These are phyloP conservation scores for Taphrina confusa DNA, from an alignment of 1,139 yeast genomes.

Conservation along the genomic window DNA sequence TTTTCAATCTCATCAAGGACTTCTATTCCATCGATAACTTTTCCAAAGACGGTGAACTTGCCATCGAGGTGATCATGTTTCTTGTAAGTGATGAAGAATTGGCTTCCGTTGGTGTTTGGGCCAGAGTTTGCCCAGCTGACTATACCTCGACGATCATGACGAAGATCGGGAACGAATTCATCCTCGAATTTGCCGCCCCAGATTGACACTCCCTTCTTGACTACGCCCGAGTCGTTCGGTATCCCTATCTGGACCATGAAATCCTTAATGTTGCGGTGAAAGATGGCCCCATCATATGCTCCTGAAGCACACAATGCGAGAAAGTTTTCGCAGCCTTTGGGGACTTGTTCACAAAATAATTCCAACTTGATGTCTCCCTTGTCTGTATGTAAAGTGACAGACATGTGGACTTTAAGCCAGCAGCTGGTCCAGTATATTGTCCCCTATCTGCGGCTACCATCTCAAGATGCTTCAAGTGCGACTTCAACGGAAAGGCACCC, in stretches of 20 bases:
- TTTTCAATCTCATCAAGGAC: conserved; percentile 50
- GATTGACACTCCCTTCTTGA: conserved; percentile 56
- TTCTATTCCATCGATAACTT: conserved; percentile 49
- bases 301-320: conserved; percentile 56
- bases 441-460: too few relatives aligned
- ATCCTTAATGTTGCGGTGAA: conserved; percentile 52
- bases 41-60: conserved; percentile 61
- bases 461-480: too few relatives aligned
- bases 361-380: conserved; percentile 51
- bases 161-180: conserved; percentile 51
- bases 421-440: too few relatives aligned
- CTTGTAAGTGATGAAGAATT: conserved; percentile 51
- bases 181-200: conserved; percentile 58
- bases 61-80: conserved; percentile 55
- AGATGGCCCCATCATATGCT: conserved; percentile 49
- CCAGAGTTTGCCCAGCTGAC: conserved; percentile 54
- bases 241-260: conserved; percentile 38
- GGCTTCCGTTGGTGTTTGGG: conserved; percentile 52
- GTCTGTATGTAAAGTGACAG: conserved; percentile 47
- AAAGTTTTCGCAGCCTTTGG: conserved; percentile 51
- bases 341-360: conserved; percentile 50
- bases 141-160: conserved; percentile 51
- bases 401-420: too few relatives aligned
- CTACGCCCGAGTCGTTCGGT: conserved; percentile 48
- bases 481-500: too few relatives aligned